Evolutionary conservation across 1,139 yeast species (phyloP), one percentile per base, ranked within the genome.

Genomic region (Geotrichum citri-aurantii): DNA sequence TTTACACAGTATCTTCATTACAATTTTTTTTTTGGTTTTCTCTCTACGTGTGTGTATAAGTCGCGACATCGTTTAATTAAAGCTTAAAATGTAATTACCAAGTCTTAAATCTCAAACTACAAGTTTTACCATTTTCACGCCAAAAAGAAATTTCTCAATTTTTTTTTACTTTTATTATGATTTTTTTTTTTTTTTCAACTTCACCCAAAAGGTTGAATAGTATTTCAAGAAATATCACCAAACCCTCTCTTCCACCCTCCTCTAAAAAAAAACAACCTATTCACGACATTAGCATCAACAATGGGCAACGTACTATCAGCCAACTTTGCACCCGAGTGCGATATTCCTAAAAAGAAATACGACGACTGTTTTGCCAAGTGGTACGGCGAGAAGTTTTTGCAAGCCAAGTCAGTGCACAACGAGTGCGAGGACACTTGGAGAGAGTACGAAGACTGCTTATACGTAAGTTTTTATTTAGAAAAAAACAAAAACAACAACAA

Each of bases 241-340:
- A n/a, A n/a, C n/a, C n/a, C n/a, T n/a, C n/a, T n/a, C n/a, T n/a
- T n/a, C n/a, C n/a, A n/a, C n/a, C n/a, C n/a, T n/a, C n/a, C n/a
- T n/a, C n/a, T n/a, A n/a, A n/a, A n/a, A n/a, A n/a, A n/a, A n/a
- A n/a, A n/a, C n/a, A n/a, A n/a, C n/a, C n/a, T n/a, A n/a, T n/a
- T n/a, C n/a, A n/a, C n/a, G n/a, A n/a, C n/a, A n/a, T n/a, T n/a
- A 31, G 27, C 46, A 17, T 10, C 19, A 19, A 54, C 54, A 49
- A 72, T 73, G 76, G 77, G 76, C 42, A 72, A 70, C 65, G 63
- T 65, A 55, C 87, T 92, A 95, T 91, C 97, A 27, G 86, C 88
- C 10, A 90, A 97, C 62, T 88, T 93, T 78, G 98, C 98, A 50
- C 97, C 97, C 24, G 98, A 93, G 75, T 93, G 99, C 74, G 90